phyloP scores from a whole-genome alignment of 106 monocot genomes.

The Dendrobium officinale region DNA sequence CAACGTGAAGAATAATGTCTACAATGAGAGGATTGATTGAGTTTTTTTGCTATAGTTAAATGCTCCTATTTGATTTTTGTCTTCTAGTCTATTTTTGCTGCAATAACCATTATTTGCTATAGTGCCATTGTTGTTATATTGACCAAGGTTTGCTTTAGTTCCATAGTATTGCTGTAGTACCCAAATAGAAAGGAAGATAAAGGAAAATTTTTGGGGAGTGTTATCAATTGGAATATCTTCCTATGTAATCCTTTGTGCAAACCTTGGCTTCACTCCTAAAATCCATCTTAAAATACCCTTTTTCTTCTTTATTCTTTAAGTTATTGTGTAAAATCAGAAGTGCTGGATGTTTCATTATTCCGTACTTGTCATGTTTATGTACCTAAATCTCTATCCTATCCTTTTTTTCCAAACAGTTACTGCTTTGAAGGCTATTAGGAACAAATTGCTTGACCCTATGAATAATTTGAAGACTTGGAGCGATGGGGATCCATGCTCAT shows the following conservation, averaged over 20 bases:
- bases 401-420: slow-evolving; percentile 36
- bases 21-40: too few relatives aligned
- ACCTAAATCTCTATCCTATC: background rate
- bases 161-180: too few relatives aligned
- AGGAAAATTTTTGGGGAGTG: too few relatives aligned
- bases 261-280: background rate
- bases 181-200: too few relatives aligned
- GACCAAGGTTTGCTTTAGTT: too few relatives aligned
- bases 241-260: background rate
- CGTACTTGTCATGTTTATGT: background rate
- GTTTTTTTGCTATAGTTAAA: too few relatives aligned
- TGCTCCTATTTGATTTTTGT: too few relatives aligned
- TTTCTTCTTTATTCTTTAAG: background rate
- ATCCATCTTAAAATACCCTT: background rate
- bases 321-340: background rate
- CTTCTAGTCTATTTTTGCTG: too few relatives aligned
- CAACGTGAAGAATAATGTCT: too few relatives aligned
- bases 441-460: slow-evolving; percentile 42
- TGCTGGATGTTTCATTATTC: background rate
- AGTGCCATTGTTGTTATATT: too few relatives aligned
- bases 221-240: background rate
- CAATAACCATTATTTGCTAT: too few relatives aligned
- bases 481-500: slow-evolving; percentile 67
- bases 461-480: slow-evolving; percentile 45
- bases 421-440: slow-evolving; percentile 44